Conservation (phyloP, 2,329 filamentous ascomycete species). For the Colletotrichum sublineola region DNA sequence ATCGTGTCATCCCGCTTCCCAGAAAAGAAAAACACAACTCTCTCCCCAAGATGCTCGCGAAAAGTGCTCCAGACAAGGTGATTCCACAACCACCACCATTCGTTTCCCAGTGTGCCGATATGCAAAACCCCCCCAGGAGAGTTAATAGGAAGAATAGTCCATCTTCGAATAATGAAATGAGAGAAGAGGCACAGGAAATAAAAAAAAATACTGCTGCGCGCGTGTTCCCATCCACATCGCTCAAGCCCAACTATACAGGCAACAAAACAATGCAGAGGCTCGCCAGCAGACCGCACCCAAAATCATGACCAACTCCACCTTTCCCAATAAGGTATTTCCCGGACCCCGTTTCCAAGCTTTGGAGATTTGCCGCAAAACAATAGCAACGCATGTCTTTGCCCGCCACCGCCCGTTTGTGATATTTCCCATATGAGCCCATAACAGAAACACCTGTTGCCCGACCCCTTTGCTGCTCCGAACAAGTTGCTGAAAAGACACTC, state of each 20-base stretch:
- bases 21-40: slow-evolving; percentile 32
- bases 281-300: slow-evolving; percentile 35
- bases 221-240: slow-evolving; percentile 14
- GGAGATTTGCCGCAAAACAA: slow-evolving; percentile 46
- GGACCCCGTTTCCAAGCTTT: slow-evolving; percentile 47
- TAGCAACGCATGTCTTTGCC: slow-evolving; percentile 52
- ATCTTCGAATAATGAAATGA: slow-evolving; percentile 37
- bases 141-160: slow-evolving; percentile 30
- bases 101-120: slow-evolving; percentile 26
- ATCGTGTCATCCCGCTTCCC: slow-evolving; percentile 43
- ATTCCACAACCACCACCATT: slow-evolving; percentile 15
- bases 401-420: slow-evolving; percentile 50
- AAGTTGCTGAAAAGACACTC: slow-evolving; percentile 53
- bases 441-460: slow-evolving; percentile 54
- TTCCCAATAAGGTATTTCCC: slow-evolving; percentile 44
- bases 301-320: slow-evolving; percentile 54
- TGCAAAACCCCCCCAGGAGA: slow-evolving; percentile 17
- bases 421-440: slow-evolving; percentile 52
- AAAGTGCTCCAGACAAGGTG: slow-evolving; percentile 40
- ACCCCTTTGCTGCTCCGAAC: slow-evolving; percentile 47
- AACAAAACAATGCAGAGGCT: slow-evolving; percentile 45
- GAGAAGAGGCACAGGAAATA: slow-evolving; percentile 35
- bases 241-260: slow-evolving; percentile 7
- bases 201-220: slow-evolving; percentile 21
- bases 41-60: slow-evolving; percentile 40